Evolutionary conservation across 148 eudicot genomes (phyloP), one percentile per base, ranked within the genome.

Genomic region (Spergularia bocconei): DNA sequence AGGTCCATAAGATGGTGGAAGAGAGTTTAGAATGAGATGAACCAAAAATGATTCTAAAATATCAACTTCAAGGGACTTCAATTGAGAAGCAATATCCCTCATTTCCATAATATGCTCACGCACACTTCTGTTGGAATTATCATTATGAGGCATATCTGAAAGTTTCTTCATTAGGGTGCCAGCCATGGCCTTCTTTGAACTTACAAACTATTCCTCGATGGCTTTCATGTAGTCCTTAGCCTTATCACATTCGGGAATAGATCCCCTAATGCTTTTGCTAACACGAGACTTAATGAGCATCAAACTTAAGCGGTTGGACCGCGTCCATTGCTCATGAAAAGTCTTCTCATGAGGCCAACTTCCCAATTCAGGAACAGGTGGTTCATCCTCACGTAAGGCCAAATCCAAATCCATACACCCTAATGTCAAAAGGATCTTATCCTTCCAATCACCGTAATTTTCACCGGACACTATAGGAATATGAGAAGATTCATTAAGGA

Each of bases 321-420:
- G 41, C 56, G 60, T 57, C 69, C 69, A 73, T n/a, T 20, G n/a
- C 58, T 73, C 57, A 73, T 61, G 48, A 4, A 54, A 10, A 61
- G n/a, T 16, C 38, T 19, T 73, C 17, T 73, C 56, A 44, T 9
- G 7, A 12, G 16, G 38, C 20, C 67, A 6, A 59, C 67, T 60
- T 19, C 4, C 5, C 1, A 48, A 5, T 12, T 2, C 39, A 23
- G 68, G 76, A 41, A 47, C 51, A 17, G 67, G 76, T 12, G 76
- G 47, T 48, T 62, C 68, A 17, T 23, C 9, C 69, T 38, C 23
- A 38, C 52, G 52, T 13, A 66, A 58, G 3, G 70, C 69, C 29
- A 62, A 74, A 48, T 74, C 77, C 25, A 74, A 54, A 19, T 74
- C 61, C 77, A 33, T 63, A 36, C 70, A 63, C 13, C 69, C 77